phyloP scores from a whole-genome alignment of 2,329 filamentous ascomycete genomes.

The Cercospora citrullina region DNA sequence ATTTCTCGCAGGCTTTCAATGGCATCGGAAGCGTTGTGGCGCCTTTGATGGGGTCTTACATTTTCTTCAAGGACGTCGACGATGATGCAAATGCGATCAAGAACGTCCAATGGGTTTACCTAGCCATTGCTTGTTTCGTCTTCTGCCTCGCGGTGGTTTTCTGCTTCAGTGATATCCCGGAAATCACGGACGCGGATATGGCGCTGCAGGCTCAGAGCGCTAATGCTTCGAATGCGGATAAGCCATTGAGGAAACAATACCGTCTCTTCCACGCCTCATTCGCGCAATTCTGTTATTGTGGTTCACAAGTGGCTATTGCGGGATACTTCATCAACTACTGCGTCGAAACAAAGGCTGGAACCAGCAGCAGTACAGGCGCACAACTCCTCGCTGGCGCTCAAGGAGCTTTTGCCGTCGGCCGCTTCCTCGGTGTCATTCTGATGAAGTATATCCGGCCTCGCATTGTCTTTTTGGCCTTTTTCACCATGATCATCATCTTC shows the following conservation, averaged over 20 bases:
- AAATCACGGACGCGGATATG: not conserved
- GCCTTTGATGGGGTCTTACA: not conserved
- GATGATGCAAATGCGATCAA: not conserved
- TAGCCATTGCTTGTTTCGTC: not conserved
- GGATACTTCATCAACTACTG: not conserved
- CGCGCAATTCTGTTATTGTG: not conserved
- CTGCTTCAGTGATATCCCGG: not conserved
- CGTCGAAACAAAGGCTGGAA: not conserved
- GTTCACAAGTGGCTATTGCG: not conserved
- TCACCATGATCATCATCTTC: too few relatives aligned
- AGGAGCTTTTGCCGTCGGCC: too few relatives aligned
- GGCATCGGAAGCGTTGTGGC: not conserved
- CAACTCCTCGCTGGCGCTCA: not conserved
- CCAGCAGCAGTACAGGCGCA: not conserved
- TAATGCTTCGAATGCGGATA: not conserved
- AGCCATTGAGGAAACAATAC: not conserved
- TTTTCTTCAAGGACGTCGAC: not conserved
- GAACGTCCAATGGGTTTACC: not conserved
- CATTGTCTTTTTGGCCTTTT: too few relatives aligned
- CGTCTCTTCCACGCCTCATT: not conserved
- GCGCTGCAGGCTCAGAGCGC: not conserved
- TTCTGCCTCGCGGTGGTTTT: not conserved
- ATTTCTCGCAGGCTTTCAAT: not conserved
- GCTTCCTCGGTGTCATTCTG: too few relatives aligned
- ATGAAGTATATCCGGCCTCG: too few relatives aligned